Evolutionary conservation across 306 rosid genomes (phyloP).

Genomic region (Trifolium dubium): DNA sequence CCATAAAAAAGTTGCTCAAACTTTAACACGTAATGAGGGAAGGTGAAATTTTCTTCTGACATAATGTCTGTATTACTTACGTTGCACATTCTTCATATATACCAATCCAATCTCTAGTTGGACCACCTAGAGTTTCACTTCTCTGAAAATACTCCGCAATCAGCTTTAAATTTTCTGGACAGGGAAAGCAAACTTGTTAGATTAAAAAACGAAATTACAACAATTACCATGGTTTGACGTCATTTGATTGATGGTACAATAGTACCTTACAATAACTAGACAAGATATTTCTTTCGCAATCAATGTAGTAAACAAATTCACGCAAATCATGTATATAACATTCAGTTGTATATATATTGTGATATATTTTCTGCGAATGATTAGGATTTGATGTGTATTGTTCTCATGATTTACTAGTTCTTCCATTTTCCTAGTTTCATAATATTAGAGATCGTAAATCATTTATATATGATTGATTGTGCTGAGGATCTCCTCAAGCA

Average conservation of each 20-base stretch:
- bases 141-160: slow-evolving; percentile 94
- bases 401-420: slow-evolving; percentile 4
- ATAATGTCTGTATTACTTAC: slow-evolving; percentile 52
- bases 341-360: background rate
- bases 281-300: too few relatives aligned
- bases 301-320: background rate
- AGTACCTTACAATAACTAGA: slow-evolving; percentile 1
- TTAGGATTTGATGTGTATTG: background rate
- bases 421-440: background rate
- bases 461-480: slow-evolving; percentile 6
- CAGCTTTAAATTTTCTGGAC: slow-evolving; percentile 82
- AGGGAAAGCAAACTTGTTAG: slow-evolving; percentile 38
- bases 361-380: background rate
- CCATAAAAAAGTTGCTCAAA: background rate
- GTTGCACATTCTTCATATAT: slow-evolving; percentile 92
- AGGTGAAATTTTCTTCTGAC: slow-evolving; percentile 21
- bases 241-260: slow-evolving; percentile 11
- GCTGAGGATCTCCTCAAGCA: slow-evolving; percentile 23
- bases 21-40: slow-evolving; percentile 3
- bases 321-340: background rate
- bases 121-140: slow-evolving; percentile 91
- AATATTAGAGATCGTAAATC: slow-evolving; percentile 20
- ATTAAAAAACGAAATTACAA: slow-evolving; percentile 15
- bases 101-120: slow-evolving; percentile 89
- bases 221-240: slow-evolving; percentile 22